Conservation (phyloP, 2,329 filamentous ascomycete genomes). For the Colletotrichum ledebouriae region DNA sequence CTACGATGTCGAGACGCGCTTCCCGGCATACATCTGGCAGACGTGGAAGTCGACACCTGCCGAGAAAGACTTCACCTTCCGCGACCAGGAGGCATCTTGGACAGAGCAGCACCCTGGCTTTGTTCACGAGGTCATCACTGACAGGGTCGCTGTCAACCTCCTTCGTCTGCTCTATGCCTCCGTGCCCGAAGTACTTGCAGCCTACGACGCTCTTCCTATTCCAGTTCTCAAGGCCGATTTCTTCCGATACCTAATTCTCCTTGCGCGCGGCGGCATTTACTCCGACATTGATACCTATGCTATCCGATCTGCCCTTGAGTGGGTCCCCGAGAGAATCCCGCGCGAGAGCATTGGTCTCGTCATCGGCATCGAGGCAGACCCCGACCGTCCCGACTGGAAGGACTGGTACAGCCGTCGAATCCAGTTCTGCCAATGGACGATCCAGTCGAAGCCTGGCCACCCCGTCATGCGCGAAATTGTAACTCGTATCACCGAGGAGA, state of each 20-base stretch:
- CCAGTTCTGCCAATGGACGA: slow-evolving; percentile 99
- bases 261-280: slow-evolving; percentile 77
- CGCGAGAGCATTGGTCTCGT: slow-evolving; percentile 85
- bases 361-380: slow-evolving; percentile 95
- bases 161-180: slow-evolving; percentile 89
- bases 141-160: slow-evolving; percentile 84
- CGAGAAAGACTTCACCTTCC: slow-evolving; percentile 82
- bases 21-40: slow-evolving; percentile 99
- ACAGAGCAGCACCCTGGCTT: slow-evolving; percentile 88
- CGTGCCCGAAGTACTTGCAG: slow-evolving; percentile 82
- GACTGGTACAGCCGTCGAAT: slow-evolving; percentile 97
- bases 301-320: slow-evolving; percentile 85
- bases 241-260: slow-evolving; percentile 79
- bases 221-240: slow-evolving; percentile 85
- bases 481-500: slow-evolving; percentile 85
- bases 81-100: slow-evolving; percentile 91
- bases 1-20: slow-evolving; percentile 89
- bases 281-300: slow-evolving; percentile 93
- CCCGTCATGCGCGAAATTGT: slow-evolving; percentile 92
- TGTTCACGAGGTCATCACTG: slow-evolving; percentile 97
- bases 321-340: slow-evolving; percentile 86
- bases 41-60: slow-evolving; percentile 93
- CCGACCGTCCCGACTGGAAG: slow-evolving; percentile 91
- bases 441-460: slow-evolving; percentile 94
- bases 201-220: slow-evolving; percentile 79